Percentiles rank a stretch among this genome's conserved stretches.
phyloP scores from a whole-genome alignment of 2,329 filamentous ascomycete species.

The Diaporthe eres region DNA sequence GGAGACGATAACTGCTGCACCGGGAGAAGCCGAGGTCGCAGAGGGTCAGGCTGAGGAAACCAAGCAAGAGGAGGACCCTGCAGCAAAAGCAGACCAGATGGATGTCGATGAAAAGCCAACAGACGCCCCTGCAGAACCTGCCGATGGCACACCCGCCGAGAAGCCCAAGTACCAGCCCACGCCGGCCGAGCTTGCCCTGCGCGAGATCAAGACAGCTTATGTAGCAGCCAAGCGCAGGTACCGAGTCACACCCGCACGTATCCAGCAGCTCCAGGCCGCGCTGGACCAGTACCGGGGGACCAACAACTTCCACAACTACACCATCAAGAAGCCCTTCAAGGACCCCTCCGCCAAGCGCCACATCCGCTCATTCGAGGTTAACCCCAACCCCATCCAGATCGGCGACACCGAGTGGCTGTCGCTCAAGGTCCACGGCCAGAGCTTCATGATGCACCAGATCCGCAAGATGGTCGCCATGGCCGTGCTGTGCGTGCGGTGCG shows the following conservation, averaged over 20 bases:
- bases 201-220: slow-evolving; percentile 85
- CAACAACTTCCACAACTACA: slow-evolving; percentile 97
- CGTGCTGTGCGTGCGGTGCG: slow-evolving; percentile 86
- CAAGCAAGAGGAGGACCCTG: slow-evolving; percentile 9
- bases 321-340: slow-evolving; percentile 84
- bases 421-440: slow-evolving; percentile 95
- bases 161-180: slow-evolving; percentile 53
- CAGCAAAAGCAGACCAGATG: slow-evolving; percentile 8
- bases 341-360: slow-evolving; percentile 90
- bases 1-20: neutral
- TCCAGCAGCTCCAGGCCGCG: slow-evolving; percentile 81
- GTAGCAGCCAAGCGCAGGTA: slow-evolving; percentile 87
- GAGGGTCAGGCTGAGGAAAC: slow-evolving; percentile 28
- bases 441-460: slow-evolving; percentile 99
- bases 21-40: neutral
- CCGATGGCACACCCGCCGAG: slow-evolving; percentile 33
- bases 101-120: slow-evolving; percentile 30
- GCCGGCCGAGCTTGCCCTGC: slow-evolving; percentile 75
- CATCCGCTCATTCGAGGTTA: slow-evolving; percentile 92
- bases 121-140: slow-evolving; percentile 10
- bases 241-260: slow-evolving; percentile 80
- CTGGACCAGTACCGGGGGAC: slow-evolving; percentile 86
- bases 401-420: slow-evolving; percentile 95
- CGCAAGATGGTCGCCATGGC: slow-evolving; percentile 99
- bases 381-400: slow-evolving; percentile 83